Evolutionary conservation across 148 eudicot species (phyloP).

Genomic region (Chenopodium berlandieri): DNA sequence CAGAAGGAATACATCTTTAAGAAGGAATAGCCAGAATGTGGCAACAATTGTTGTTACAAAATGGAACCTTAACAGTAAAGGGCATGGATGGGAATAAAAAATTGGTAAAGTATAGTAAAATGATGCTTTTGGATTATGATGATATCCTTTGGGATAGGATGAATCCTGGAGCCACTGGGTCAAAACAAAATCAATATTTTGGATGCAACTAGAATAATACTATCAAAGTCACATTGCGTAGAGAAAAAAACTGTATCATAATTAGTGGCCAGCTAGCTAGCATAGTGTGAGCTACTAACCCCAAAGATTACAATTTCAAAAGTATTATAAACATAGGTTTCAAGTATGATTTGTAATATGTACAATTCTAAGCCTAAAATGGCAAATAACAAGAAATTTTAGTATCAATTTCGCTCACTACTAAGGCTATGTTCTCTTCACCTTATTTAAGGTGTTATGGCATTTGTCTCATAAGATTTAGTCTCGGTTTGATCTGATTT

Average conservation of each 20-base stretch:
- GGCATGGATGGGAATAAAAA: neutral
- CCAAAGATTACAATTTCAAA: neutral
- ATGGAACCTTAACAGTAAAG: neutral
- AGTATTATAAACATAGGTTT: neutral
- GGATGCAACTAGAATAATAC: neutral
- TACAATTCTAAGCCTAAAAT: neutral
- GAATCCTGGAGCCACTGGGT: neutral
- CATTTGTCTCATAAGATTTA: too few relatives aligned
- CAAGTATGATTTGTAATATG: neutral
- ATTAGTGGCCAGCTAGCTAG: neutral
- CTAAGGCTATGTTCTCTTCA: neutral
- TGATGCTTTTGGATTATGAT: neutral
- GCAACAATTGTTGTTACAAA: neutral
- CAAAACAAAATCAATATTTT: neutral
- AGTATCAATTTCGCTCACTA: neutral
- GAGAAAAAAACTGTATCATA: neutral
- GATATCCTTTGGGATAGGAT: neutral
- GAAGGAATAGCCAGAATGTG: neutral
- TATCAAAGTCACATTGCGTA: neutral
- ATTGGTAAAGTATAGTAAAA: too few relatives aligned
- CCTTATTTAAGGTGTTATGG: too few relatives aligned
- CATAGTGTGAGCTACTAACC: neutral
- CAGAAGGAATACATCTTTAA: neutral
- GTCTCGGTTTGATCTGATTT: too few relatives aligned
- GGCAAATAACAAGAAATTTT: neutral